Conservation (phyloP, 1,284 basidiomycete species). For the Ustilago hordei region DNA sequence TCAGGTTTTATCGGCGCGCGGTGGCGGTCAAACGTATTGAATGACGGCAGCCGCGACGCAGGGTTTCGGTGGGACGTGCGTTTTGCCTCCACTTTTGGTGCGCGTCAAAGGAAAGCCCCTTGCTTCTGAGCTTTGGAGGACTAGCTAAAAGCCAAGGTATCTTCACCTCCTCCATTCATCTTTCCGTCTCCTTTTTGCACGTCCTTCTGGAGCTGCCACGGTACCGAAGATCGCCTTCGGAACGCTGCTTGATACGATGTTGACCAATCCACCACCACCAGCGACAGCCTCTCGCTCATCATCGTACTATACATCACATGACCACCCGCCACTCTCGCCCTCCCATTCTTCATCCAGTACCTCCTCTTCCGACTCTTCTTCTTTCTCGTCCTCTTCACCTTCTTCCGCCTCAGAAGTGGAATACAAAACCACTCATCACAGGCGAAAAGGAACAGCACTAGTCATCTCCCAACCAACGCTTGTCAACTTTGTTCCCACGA, state of each 20-base stretch:
- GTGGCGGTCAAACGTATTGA: constrained; percentile 7
- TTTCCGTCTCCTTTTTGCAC: not conserved
- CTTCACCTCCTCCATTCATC: not conserved
- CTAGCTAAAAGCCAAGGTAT: not conserved
- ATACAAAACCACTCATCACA: constrained; percentile 12
- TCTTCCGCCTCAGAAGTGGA: not conserved
- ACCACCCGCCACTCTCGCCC: not conserved
- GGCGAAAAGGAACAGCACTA: constrained; percentile 21
- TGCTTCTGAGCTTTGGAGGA: constrained; percentile 2
- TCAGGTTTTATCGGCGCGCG: not conserved
- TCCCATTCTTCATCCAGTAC: not conserved
- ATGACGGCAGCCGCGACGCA: constrained; percentile 22
- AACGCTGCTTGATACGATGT: not conserved
- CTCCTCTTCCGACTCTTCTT: not conserved
- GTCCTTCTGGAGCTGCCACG: not conserved
- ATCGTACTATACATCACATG: constrained; percentile 4
- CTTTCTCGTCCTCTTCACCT: not conserved
- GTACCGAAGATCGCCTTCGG: not conserved
- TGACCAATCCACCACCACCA: not conserved
- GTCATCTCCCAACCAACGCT: constrained; percentile 32
- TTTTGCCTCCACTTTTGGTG: not conserved
- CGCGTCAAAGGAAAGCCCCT: constrained; percentile 1
- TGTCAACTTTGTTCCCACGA: constrained; percentile 56
- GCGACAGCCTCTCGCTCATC: not conserved
- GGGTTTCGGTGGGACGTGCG: not conserved